Base-by-base conservation (phyloP, 2,329 filamentous ascomycete species). In the Clathrospora elynae region DNA sequence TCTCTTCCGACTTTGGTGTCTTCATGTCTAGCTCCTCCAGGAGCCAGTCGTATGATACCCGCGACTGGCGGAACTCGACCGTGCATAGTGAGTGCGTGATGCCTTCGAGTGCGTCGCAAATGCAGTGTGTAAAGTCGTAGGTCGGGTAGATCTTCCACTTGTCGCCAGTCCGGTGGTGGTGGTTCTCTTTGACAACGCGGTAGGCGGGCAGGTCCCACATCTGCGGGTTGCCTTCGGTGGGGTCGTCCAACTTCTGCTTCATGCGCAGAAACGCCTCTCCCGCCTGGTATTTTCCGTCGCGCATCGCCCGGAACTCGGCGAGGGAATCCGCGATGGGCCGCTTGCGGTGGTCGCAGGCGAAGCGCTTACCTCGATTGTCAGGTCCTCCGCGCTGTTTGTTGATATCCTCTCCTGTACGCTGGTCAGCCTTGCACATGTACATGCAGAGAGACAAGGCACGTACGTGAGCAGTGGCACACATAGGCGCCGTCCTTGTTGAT, bases 171-270 rank as follows among this genome's bases (percentile, higher is more conserved):
- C 88, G 82, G 70, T 89, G 84, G 67, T 95, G 90, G 29, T 84
- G 79, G 48, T 75, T 75, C 58, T 88, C 84, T 61, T 86, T 81
- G 49, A 90, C 79, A 41, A 97, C 85, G 48, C 92, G 84, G 71
- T 96, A 97, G 11, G 92, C 92, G 2, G 88, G 88, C 39, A 96
- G 74, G 76, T 97, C 92, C 92, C 92, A 96, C 88, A 96, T 91
- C 71, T 95, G 89, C 5, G 91, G 90, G 68, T 96, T 96, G 19
- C 86, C 85, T 59, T 86, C 85, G 35, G 82, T 81, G n/a, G 66
- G 66, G 29, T 73, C 70, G 2, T 64, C 65, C 42, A 85, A 59
- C 51, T 89, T 88, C 77, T 95, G 89, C 76, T 95, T 95, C 91
- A 97, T 96, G 49, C 92, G 85, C 38, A 97, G 75, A 60, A 90